Percentiles rank a stretch among this genome's conserved stretches.
These are phyloP conservation scores for Breviolum minutum DNA, from an alignment of 73 alveolate genomes.

Conservation along the genomic window DNA sequence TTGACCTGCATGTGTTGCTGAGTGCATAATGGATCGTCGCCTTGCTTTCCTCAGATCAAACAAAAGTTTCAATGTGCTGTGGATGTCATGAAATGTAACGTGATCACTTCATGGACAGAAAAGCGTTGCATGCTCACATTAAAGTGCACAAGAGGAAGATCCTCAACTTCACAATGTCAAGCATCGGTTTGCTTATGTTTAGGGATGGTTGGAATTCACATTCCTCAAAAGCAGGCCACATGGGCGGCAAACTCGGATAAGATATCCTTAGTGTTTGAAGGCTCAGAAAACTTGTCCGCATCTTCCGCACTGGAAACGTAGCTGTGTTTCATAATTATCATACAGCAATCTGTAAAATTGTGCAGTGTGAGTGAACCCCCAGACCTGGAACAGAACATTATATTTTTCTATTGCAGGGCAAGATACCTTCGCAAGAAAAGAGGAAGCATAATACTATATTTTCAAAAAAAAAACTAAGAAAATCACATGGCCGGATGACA, in stretches of 20 bases:
- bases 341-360: no score
- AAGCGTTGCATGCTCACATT: no score
- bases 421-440: no score
- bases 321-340: no score
- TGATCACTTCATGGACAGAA: background rate
- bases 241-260: conserved; percentile 54
- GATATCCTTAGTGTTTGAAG: conserved; percentile 31
- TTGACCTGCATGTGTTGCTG: conserved; percentile 46
- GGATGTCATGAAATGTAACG: background rate
- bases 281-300: background rate
- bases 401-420: no score
- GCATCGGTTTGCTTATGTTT: conserved; percentile 8
- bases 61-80: background rate
- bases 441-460: no score
- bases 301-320: no score
- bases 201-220: conserved; percentile 29
- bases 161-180: background rate
- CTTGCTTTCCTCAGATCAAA: background rate
- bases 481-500: no score
- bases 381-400: no score
- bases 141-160: no score
- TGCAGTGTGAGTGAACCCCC: no score
- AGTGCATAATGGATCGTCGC: conserved; percentile 68
- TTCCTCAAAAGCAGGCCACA: conserved; percentile 90
- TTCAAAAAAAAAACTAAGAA: background rate